Conservation (phyloP, 169 alveolate species). For the Plasmodium malariae region DNA sequence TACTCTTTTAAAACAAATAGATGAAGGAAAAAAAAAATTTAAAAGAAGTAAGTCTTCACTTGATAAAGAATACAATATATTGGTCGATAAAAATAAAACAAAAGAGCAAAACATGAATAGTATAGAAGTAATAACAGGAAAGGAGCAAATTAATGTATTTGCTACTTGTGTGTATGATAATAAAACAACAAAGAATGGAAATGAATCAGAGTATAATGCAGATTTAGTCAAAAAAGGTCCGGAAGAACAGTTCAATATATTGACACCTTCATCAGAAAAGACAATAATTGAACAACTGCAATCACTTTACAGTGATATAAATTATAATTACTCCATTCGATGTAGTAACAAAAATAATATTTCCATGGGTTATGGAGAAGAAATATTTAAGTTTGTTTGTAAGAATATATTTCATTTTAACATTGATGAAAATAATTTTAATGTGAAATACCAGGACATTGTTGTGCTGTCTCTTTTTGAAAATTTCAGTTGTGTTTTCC, state of each 20-base stretch:
- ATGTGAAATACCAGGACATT: conserved; percentile 43
- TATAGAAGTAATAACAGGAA: background rate
- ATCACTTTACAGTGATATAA: conserved; percentile 7
- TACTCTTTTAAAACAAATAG: background rate
- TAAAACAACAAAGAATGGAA: background rate
- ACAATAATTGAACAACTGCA: background rate
- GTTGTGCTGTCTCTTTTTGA: conserved; percentile 38
- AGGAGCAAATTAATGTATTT: background rate
- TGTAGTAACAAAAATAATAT: conserved; percentile 43
- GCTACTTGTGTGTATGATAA: background rate
- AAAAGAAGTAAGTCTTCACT: background rate
- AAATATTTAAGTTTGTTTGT: conserved; percentile 60
- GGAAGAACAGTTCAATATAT: background rate
- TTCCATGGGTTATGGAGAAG: conserved; percentile 73
- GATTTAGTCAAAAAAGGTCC: background rate
- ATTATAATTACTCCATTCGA: conserved; percentile 7
- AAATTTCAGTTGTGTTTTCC: conserved; percentile 15
- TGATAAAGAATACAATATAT: background rate
- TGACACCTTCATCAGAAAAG: background rate
- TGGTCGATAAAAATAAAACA: background rate
- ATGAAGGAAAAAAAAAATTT: background rate
- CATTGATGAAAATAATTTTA: conserved; percentile 15
- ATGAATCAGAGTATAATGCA: too few relatives aligned
- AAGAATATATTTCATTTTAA: conserved; percentile 16
- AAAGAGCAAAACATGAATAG: too few relatives aligned